Base-by-base conservation (phyloP, 352 stramenopile species). In the Phytophthora tubulina region DNA sequence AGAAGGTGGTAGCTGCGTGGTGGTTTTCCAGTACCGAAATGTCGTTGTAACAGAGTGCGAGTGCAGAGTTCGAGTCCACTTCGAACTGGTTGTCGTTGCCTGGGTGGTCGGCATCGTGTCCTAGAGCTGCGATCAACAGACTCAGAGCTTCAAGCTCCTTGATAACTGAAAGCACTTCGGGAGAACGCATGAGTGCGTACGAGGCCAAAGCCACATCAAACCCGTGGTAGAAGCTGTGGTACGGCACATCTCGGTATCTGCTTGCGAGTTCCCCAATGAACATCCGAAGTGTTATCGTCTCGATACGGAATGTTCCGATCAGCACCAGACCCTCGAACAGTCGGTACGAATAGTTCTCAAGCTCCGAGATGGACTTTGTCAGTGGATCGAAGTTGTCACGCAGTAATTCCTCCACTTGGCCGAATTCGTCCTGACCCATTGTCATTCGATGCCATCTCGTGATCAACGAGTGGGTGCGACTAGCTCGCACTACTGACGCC, bases 61-160 rank as follows among this genome's bases (percentile, higher is more conserved):
- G 75, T 5, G 73, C 41, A 10, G 89, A 95, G 59, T 75, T 83
- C 6, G 86, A 91, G 59, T 94, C 86, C 30, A 97, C 80, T 69
- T 98, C 85, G 51, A 97, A 98, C 69, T 92, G 82, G 64, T 98
- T 98, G 76, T 95, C 89, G 65, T 95, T 93, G 11, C 91, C 92
- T 1, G 91, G 90, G 50, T 98, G 92, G 52, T 96, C 91, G 7
- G 94, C 78, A 44, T 98, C 92, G 67, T 98, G 92, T 0, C 89
- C 84, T 13, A 97, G 80, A 8, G 86, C 86, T 6, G 86, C 89
- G n/a, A 97, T 60, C 14, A 98, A 60, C 5, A 97, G 61, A 42
- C 87, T 90, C 5, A 97, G 73, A 30, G 84, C 84, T 36, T 96
- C 84, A 6, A 92, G 78, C 67, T 91, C 82, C 49, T 88, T 93